A percentile compares a stretch with the other conserved stretches of the same genome.
Evolutionary conservation across 169 alveolate genomes (phyloP).

Genomic region (Besnoitia besnoiti): DNA sequence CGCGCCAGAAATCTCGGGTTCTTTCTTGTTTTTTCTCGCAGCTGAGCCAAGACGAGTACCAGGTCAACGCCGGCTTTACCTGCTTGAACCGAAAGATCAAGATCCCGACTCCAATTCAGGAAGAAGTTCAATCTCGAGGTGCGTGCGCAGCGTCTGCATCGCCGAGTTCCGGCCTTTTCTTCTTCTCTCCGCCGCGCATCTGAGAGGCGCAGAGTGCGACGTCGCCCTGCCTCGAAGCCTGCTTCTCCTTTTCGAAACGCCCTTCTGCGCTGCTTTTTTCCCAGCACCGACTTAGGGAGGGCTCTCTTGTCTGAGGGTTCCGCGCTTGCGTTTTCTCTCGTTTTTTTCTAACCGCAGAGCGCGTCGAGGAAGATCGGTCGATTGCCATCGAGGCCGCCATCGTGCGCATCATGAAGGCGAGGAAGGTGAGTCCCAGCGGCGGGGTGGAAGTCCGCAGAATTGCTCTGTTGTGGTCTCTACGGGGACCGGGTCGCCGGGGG

Average conservation of each 20-base stretch:
- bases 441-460: too few species aligned
- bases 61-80: constrained; percentile 58
- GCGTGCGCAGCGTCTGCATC: neutral
- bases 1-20: too few species aligned
- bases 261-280: neutral
- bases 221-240: too few species aligned
- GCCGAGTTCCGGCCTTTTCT: too few species aligned
- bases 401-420: constrained; percentile 90
- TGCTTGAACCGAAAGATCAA: constrained; percentile 78
- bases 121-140: constrained; percentile 67
- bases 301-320: too few species aligned
- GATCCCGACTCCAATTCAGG: constrained; percentile 72
- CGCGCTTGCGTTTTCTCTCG: neutral
- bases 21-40: neutral
- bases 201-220: too few species aligned
- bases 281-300: too few species aligned
- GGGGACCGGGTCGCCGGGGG: too few species aligned
- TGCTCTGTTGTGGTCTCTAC: too few species aligned
- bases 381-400: constrained; percentile 92
- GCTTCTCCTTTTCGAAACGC: neutral
- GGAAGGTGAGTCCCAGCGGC: constrained; percentile 66
- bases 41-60: constrained; percentile 47
- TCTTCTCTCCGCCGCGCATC: neutral
- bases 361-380: constrained; percentile 87
- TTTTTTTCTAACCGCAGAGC: constrained; percentile 52